Evolutionary conservation across 768 basidiomycete genomes (phyloP), one percentile per base, ranked within the genome.

Genomic region (Pulveroboletus sp.): DNA sequence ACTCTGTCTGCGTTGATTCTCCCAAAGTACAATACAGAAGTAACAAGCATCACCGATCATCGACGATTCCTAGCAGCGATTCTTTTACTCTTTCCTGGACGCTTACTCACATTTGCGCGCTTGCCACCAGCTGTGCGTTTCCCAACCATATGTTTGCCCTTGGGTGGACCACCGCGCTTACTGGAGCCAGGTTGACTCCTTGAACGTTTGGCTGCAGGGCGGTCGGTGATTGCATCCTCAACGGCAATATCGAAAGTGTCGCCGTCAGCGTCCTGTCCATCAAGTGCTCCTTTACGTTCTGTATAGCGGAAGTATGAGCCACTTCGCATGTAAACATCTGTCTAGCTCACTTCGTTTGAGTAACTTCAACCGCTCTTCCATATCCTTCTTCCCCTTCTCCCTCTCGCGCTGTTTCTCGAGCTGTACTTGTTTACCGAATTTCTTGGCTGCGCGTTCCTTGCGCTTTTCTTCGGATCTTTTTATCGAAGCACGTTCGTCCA

Each of bases 391-490:
- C 49, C 83, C 80, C 63, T 75, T 78, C 68, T 93, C 86, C 38
- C 95, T 75, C 73, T 95, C 91, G 67, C 92, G 90, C 56, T 91
- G 76, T 68, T 93, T 93, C 74, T 97, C 94, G 31, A 89, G 70
- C 70, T 99, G 96, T 11, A 98, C 92, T 68, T 97, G 91, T 69
- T 98, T 99, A 22, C 95, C 95, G 62, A 91, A 96, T 76, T 97
- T 98, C 76, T 98, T 97, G 47, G 92, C 86, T 61, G 96, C 89
- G 39, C 96, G 78, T 68, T 97, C 90, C 59, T 85, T 86, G 56
- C 88, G 81, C 62, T 92, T 93, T 47, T 92, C 88, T 63, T 98
- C 95, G 51, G 86, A 80, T 68, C 88, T 89, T 68, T 96, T 93
- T 58, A 98, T 93, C 1, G 79, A 77, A 1, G 92, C 89, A 22